A percentile compares a stretch with the other conserved stretches of the same genome.
Evolutionary conservation across 495 filamentous ascomycete species (phyloP).

Genomic region (Lasiosphaeria ovina): DNA sequence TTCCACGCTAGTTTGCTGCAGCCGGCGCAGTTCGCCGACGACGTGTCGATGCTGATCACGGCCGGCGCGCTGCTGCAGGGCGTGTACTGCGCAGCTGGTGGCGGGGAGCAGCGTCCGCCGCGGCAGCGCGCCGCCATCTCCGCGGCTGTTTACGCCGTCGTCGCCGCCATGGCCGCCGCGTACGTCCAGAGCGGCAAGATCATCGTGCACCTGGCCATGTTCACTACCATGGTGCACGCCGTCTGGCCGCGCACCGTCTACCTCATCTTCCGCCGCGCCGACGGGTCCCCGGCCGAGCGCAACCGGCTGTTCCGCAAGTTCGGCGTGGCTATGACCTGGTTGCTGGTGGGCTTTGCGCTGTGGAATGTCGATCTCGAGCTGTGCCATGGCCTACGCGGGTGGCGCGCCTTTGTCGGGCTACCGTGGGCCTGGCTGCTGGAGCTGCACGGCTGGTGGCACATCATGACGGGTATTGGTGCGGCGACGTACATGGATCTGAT

Average conservation of each 20-base stretch:
- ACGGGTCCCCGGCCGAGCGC: background rate
- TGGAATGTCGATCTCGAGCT: conserved; percentile 51
- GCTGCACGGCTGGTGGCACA: conserved; percentile 63
- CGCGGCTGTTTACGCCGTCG: conserved; percentile 19
- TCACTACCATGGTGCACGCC: conserved; percentile 13
- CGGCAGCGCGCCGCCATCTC: conserved; percentile 26
- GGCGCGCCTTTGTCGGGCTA: conserved; percentile 41
- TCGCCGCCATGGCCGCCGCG: conserved; percentile 32
- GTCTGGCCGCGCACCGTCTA: conserved; percentile 22
- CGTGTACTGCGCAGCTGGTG: conserved; percentile 24
- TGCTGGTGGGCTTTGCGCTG: conserved; percentile 40
- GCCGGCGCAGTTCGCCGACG: conserved; percentile 52
- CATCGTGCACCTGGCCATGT: conserved; percentile 27
- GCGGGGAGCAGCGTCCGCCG: conserved; percentile 36
- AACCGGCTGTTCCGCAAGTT: conserved; percentile 8
- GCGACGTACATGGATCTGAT: conserved; percentile 18
- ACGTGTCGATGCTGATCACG: conserved; percentile 57
- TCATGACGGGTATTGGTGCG: conserved; percentile 51
- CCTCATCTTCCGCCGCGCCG: conserved; percentile 17
- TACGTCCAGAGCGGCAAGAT: conserved; percentile 38
- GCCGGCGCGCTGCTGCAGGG: conserved; percentile 51
- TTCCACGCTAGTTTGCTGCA: conserved; percentile 57
- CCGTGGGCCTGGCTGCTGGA: conserved; percentile 55
- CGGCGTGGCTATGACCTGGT: conserved; percentile 20
- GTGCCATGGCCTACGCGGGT: conserved; percentile 36